Conservation (phyloP, 2,329 filamentous ascomycete genomes). For the Neofusicoccum cordaticola region DNA sequence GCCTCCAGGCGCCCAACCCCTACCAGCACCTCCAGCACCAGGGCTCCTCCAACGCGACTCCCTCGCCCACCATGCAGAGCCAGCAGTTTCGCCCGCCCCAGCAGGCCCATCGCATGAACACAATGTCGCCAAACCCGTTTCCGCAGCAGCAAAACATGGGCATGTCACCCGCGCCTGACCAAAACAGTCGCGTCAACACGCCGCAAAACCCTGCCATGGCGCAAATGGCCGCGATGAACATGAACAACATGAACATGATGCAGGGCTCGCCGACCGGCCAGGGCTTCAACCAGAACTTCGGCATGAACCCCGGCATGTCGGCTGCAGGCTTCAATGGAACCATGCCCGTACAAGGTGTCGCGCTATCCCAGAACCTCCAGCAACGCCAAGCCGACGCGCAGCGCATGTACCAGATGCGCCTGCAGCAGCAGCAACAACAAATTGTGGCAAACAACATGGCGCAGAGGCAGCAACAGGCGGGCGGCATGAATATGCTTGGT, state of each 20-base stretch:
- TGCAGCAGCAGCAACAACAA: conserved; percentile 71
- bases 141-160: conserved; percentile 72
- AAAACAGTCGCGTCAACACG: conserved; percentile 55
- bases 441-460: conserved; percentile 43
- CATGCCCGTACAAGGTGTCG: conserved; percentile 46
- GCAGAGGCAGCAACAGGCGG: conserved; percentile 35
- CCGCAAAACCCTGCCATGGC: conserved; percentile 61
- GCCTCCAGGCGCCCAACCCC: conserved; percentile 62
- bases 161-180: conserved; percentile 71
- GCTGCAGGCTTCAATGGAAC: conserved; percentile 39
- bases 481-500: conserved; percentile 34
- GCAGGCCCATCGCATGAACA: conserved; percentile 71
- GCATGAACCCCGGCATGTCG: conserved; percentile 26
- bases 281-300: conserved; percentile 39
- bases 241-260: conserved; percentile 35
- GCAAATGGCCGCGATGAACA: conserved; percentile 39
- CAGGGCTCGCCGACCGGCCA: conserved; percentile 33
- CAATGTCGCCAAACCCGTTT: conserved; percentile 88
- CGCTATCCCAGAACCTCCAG: conserved; percentile 51
- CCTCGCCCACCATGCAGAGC: conserved; percentile 87
- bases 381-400: conserved; percentile 60
- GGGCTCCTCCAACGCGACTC: conserved; percentile 78
- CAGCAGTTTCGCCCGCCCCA: conserved; percentile 69
- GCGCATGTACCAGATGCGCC: conserved; percentile 80
- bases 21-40: conserved; percentile 83